phyloP scores from a whole-genome alignment of 1,139 yeast genomes.

The Pneumocystis carinii region DNA sequence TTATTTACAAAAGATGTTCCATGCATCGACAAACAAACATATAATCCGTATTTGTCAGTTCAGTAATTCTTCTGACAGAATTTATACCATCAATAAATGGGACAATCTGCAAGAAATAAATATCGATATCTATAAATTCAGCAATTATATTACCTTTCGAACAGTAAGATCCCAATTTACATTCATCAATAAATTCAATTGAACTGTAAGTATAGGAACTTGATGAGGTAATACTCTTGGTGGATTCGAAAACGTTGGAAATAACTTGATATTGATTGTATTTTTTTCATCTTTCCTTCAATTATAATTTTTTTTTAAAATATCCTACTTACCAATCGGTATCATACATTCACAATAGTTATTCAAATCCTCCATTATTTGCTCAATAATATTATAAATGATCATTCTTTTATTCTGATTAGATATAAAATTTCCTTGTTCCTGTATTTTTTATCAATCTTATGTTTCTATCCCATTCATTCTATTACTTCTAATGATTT shows the following conservation, averaged over 20 bases:
- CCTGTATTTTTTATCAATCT: not conserved
- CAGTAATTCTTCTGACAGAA: slow-evolving; percentile 61
- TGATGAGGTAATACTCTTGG: slow-evolving; percentile 55
- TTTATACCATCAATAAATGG: slow-evolving; percentile 83
- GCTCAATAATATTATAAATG: slow-evolving; percentile 69
- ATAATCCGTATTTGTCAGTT: slow-evolving; percentile 68
- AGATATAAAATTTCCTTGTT: slow-evolving; percentile 35
- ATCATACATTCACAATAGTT: slow-evolving; percentile 91
- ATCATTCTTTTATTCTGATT: slow-evolving; percentile 29
- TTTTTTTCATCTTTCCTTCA: slow-evolving; percentile 49
- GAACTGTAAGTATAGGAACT: slow-evolving; percentile 76
- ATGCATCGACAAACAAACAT: slow-evolving; percentile 70
- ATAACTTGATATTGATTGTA: slow-evolving; percentile 78
- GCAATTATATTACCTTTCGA: slow-evolving; percentile 34
- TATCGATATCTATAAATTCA: not conserved
- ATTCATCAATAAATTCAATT: slow-evolving; percentile 46
- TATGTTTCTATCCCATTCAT: slow-evolving; percentile 25
- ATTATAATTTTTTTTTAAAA: not conserved
- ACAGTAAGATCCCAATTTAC: slow-evolving; percentile 96
- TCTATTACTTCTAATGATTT: slow-evolving; percentile 78
- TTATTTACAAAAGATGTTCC: slow-evolving; percentile 50
- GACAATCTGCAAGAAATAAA: slow-evolving; percentile 29
- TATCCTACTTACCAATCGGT: slow-evolving; percentile 34
- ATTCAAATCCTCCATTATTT: slow-evolving; percentile 80
- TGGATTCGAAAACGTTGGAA: slow-evolving; percentile 78